A percentile compares a stretch with the other conserved stretches of the same genome.
phyloP scores from a whole-genome alignment of 805 yeast genomes.

The Wickerhamomyces sydowiorum region DNA sequence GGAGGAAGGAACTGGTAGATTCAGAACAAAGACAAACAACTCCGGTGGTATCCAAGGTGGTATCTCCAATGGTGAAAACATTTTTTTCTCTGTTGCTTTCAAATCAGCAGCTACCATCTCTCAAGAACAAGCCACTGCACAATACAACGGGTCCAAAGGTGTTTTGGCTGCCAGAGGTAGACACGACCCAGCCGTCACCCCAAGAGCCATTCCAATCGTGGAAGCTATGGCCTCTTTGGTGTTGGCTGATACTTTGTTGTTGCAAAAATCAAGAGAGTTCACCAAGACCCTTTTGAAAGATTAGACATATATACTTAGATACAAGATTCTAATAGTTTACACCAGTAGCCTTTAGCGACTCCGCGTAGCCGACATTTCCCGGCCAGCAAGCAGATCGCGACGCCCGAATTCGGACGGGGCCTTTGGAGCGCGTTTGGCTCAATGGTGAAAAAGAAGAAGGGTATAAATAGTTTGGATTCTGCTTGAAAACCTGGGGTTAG shows the following conservation, averaged over 20 bases:
- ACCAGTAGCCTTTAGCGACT: background rate
- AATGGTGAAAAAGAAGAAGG: background rate
- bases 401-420: background rate
- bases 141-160: conserved; percentile 86
- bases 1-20: conserved; percentile 51
- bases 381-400: background rate
- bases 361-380: background rate
- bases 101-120: conserved; percentile 97
- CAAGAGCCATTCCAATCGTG: conserved; percentile 97
- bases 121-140: conserved; percentile 83
- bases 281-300: background rate
- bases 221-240: conserved; percentile 98
- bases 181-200: conserved; percentile 98
- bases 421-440: background rate
- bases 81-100: conserved; percentile 93
- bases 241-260: conserved; percentile 75
- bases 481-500: background rate
- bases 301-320: background rate
- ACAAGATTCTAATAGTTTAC: background rate
- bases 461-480: background rate
- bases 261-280: conserved; percentile 77
- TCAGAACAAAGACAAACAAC: conserved; percentile 85
- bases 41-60: conserved; percentile 99
- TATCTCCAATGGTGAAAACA: conserved; percentile 91
- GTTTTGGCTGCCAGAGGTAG: conserved; percentile 93